Conservation (phyloP, 2,329 filamentous ascomycete genomes). For the Colletotrichum cereale region DNA sequence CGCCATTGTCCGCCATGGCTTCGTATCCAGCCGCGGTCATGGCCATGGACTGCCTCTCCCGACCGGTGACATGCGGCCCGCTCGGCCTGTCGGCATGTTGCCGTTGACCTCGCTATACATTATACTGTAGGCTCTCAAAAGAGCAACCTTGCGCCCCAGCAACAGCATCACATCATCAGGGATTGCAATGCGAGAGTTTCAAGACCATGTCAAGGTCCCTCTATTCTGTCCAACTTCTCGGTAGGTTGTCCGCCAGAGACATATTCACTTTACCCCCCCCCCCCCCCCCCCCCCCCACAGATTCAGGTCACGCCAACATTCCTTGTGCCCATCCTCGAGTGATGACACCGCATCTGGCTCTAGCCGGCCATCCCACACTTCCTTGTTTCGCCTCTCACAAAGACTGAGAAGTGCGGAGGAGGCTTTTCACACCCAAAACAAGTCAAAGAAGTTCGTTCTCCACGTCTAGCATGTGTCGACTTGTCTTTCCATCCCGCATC, state of each 20-base stretch:
- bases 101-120: not conserved
- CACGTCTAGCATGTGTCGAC: slow-evolving; percentile 3
- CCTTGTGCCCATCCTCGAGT: not conserved
- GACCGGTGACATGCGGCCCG: not conserved
- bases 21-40: not conserved
- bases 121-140: not conserved
- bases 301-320: not conserved
- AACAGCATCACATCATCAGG: not conserved
- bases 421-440: not conserved
- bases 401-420: not conserved
- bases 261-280: not conserved
- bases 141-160: not conserved
- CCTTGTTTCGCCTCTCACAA: not conserved
- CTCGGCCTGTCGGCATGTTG: not conserved
- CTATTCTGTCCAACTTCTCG: not conserved
- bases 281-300: not conserved
- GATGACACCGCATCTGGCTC: not conserved
- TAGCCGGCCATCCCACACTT: not conserved
- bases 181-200: not conserved
- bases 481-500: slow-evolving; percentile 14
- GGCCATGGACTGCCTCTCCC: not conserved
- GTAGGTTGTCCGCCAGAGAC: not conserved
- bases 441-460: not conserved
- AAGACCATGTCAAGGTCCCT: not conserved
- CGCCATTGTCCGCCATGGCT: too few species aligned